These are phyloP conservation scores for Arabis alpina DNA, from an alignment of 345 rosid species.

Conservation along the genomic window DNA sequence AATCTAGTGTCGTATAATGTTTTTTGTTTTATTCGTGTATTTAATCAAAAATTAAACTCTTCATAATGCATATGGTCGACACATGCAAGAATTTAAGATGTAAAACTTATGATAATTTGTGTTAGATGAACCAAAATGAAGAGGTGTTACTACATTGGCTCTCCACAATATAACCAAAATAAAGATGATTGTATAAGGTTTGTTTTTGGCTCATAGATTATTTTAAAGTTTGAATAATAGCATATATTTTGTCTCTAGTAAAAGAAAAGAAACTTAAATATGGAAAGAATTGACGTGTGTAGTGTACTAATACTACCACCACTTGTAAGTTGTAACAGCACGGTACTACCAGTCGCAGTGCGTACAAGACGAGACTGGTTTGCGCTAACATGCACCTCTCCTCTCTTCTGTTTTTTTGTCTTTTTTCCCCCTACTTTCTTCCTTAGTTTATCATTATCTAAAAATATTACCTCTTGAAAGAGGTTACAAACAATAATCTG, in stretches of 20 bases:
- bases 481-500: not conserved
- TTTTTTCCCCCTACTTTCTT: not conserved
- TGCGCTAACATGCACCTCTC: constrained; percentile 23
- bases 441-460: not conserved
- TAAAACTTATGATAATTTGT: no score
- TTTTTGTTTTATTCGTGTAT: no score
- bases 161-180: no score
- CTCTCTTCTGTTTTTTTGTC: constrained; percentile 5
- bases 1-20: no score
- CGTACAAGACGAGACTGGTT: constrained; percentile 13
- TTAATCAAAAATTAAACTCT: no score
- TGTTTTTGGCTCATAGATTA: no score
- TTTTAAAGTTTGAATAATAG: no score
- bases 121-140: no score
- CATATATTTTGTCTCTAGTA: constrained; percentile 5
- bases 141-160: no score
- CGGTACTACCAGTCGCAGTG: constrained; percentile 21
- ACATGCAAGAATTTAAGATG: no score
- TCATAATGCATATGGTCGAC: no score
- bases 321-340: not conserved
- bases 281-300: constrained; percentile 28
- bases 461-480: not conserved
- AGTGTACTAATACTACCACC: constrained; percentile 19
- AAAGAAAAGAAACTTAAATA: not conserved
- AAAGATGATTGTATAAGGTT: no score